These are phyloP conservation scores for Furcasterigmium furcatum DNA, from an alignment of 2,329 filamentous ascomycete species.

Conservation along the genomic window DNA sequence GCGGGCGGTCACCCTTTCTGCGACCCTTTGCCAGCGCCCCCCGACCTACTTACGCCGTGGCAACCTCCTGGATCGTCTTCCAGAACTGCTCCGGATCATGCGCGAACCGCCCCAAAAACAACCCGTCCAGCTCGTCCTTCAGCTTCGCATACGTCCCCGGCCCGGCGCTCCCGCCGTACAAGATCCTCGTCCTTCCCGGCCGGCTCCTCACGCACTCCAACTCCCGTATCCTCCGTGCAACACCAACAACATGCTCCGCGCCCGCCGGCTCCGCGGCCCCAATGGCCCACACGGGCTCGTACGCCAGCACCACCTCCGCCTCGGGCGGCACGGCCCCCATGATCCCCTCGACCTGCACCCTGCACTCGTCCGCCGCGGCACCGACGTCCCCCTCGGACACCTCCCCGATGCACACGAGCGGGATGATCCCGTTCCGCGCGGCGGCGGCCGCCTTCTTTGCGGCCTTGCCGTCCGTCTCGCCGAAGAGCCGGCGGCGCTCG, in stretches of 20 bases:
- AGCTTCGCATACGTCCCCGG: conserved; percentile 71
- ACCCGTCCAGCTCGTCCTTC: conserved; percentile 68
- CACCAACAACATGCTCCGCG: conserved; percentile 68
- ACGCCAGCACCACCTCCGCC: conserved; percentile 73
- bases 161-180: conserved; percentile 83
- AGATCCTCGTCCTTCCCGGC: conserved; percentile 59
- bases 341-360: conserved; percentile 61
- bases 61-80: conserved; percentile 70
- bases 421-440: conserved; percentile 66
- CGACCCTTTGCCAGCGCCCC: no score
- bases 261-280: conserved; percentile 69
- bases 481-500: conserved; percentile 69
- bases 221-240: conserved; percentile 60
- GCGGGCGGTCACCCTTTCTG: no score
- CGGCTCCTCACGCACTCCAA: conserved; percentile 48
- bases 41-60: conserved; percentile 24
- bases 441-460: conserved; percentile 68
- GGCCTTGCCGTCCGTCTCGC: conserved; percentile 68
- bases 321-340: conserved; percentile 57
- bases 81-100: conserved; percentile 72
- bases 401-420: conserved; percentile 81
- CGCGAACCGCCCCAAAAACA: conserved; percentile 79
- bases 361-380: conserved; percentile 63
- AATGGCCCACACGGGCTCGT: conserved; percentile 89
- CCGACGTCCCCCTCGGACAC: conserved; percentile 47